A percentile compares a stretch with the other conserved stretches of the same genome.
Conservation (phyloP, 192 early-diverging fungal genomes). For the Geranomyces variabilis region DNA sequence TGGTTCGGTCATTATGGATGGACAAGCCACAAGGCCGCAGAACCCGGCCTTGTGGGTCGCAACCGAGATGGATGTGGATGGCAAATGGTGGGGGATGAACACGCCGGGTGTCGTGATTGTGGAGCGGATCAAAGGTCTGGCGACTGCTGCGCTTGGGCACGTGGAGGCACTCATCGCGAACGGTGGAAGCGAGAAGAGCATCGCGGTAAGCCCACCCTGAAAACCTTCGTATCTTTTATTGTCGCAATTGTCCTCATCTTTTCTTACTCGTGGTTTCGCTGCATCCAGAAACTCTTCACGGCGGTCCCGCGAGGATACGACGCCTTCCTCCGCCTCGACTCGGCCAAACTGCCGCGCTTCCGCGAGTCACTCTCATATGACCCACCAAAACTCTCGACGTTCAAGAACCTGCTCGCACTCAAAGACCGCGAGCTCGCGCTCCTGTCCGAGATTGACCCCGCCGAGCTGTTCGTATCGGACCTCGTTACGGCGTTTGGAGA, state of each 20-base stretch:
- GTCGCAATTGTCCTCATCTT: too few relatives aligned
- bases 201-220: slow-evolving; percentile 45
- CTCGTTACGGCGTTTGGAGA: slow-evolving; percentile 66
- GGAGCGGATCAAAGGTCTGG: slow-evolving; percentile 66
- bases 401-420: slow-evolving; percentile 69
- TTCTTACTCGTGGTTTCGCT: too few relatives aligned
- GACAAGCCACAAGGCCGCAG: not conserved
- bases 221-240: not conserved
- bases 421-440: slow-evolving; percentile 49
- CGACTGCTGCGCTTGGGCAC: slow-evolving; percentile 62
- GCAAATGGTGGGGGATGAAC: slow-evolving; percentile 60
- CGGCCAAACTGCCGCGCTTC: slow-evolving; percentile 43
- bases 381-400: slow-evolving; percentile 51
- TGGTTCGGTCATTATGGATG: not conserved
- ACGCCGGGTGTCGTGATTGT: slow-evolving; percentile 62
- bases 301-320: slow-evolving; percentile 81
- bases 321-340: slow-evolving; percentile 71
- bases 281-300: slow-evolving; percentile 70
- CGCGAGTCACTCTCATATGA: slow-evolving; percentile 39
- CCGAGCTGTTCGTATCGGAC: slow-evolving; percentile 68
- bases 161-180: slow-evolving; percentile 48
- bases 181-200: slow-evolving; percentile 40
- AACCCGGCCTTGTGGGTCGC: slow-evolving; percentile 68
- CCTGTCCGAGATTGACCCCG: slow-evolving; percentile 78
- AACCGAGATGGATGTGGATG: slow-evolving; percentile 63